Evolutionary conservation across 1,139 yeast species (phyloP).

Genomic region (Protomyces arabidopsidicola): DNA sequence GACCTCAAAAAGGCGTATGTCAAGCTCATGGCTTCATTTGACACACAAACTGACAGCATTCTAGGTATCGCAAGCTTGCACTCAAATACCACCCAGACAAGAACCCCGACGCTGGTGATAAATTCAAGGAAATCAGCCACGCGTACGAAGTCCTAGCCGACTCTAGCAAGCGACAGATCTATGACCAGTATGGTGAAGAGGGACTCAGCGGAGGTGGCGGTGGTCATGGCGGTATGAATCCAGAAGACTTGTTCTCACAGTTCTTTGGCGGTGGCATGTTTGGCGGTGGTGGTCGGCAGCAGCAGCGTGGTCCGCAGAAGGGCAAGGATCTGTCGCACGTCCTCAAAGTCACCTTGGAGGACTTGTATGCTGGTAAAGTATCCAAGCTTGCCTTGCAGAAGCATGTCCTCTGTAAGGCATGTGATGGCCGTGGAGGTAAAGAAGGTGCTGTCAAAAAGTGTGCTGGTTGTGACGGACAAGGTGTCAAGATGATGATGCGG

Average conservation of each 20-base stretch:
- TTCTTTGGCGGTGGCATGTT: conserved; percentile 56
- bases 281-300: conserved; percentile 55
- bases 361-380: conserved; percentile 88
- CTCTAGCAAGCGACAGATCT: conserved; percentile 78
- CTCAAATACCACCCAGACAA: conserved; percentile 92
- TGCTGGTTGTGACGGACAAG: conserved; percentile 80
- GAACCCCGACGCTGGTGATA: conserved; percentile 90
- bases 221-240: conserved; percentile 62
- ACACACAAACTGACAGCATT: background rate
- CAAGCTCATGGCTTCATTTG: too few relatives aligned
- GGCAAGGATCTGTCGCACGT: conserved; percentile 88
- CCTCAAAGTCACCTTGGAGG: conserved; percentile 80
- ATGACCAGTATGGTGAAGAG: conserved; percentile 88
- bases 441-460: conserved; percentile 86
- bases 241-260: conserved; percentile 87
- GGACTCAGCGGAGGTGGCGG: conserved; percentile 77
- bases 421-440: conserved; percentile 97
- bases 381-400: conserved; percentile 91
- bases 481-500: conserved; percentile 87
- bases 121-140: conserved; percentile 55
- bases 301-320: conserved; percentile 72
- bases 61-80: conserved; percentile 55
- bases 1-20: conserved; percentile 1
- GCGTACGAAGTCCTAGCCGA: conserved; percentile 73
- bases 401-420: conserved; percentile 77